Conservation (phyloP, 2,329 filamentous ascomycete genomes). For the Colletotrichum musicola region DNA sequence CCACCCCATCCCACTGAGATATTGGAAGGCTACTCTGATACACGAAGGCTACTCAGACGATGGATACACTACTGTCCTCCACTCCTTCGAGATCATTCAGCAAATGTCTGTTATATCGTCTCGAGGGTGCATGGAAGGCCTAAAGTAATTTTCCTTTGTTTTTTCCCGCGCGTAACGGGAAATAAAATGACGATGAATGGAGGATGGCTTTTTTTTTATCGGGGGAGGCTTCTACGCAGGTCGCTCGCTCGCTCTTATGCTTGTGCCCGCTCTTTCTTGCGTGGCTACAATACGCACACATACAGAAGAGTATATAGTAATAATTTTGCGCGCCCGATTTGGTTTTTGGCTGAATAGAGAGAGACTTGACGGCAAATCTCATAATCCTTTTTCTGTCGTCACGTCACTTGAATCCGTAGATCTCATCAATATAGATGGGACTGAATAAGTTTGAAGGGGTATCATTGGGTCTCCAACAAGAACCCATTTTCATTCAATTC, state of each 20-base stretch:
- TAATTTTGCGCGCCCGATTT: conserved; percentile 37
- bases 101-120: not conserved
- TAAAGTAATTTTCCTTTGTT: conserved; percentile 34
- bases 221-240: not conserved
- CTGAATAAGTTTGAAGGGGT: not conserved
- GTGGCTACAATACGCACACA: conserved; percentile 25
- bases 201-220: conserved; percentile 2
- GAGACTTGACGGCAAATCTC: not conserved
- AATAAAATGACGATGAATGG: conserved; percentile 29
- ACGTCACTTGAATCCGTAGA: not conserved
- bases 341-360: conserved; percentile 22
- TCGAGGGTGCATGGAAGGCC: conserved; percentile 2
- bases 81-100: not conserved
- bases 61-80: not conserved
- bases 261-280: conserved; percentile 9
- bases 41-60: conserved; percentile 15
- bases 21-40: conserved; percentile 17
- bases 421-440: not conserved
- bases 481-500: conserved; percentile 16
- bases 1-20: conserved; percentile 9
- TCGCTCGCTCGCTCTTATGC: conserved; percentile 18
- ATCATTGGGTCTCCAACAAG: conserved; percentile 13
- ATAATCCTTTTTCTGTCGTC: not conserved
- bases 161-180: conserved; percentile 22
- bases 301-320: conserved; percentile 40